Evolutionary conservation across 1,284 basidiomycete genomes (phyloP), one percentile per base, ranked within the genome.

Genomic region (Marasmius tenuissimus): DNA sequence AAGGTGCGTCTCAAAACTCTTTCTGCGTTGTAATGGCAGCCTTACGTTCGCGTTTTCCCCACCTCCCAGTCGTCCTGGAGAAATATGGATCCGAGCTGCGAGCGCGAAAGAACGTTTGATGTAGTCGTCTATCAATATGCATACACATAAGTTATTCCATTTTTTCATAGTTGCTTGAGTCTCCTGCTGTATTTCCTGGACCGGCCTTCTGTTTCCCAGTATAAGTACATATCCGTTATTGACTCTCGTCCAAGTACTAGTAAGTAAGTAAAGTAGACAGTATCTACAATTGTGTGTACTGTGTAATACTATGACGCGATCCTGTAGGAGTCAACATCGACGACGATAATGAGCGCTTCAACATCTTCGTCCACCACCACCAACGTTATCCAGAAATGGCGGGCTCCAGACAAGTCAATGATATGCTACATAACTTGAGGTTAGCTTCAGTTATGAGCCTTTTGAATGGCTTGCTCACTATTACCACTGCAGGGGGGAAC

Each of bases 41-140:
- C 33, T 56, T 9, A 49, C 7, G 14, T 8, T 50, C 20, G n/a
- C 50, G 12, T 14, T 14, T 56, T 61, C 58, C 59, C 61, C n/a
- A n/a, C n/a, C n/a, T n/a, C n/a, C 10, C 61, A 92, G 90, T 68
- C 89, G 88, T 20, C 90, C 90, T n/a, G 88, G 89, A 14, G 90
- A 92, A 71, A 88, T 92, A 50, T 92, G 91, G 89, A 83, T 92
- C 56, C 77, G 84, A 56, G 81, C 85, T 18, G 88, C 92, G 47
- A 80, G 81, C n/a, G 75, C 77, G 55, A 87, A 87, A 73, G 88
- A 91, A 65, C 68, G 71, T 45, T 64, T 76, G 57, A 59, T 73
- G 55, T 75, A 64, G 71, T 52, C 10, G 1, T 10, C 27, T 12
- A 9, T 16, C 20, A 47, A 18, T 47, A 47, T 42, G 40, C n/a